Percentiles rank a stretch among this genome's conserved stretches.
phyloP scores from a whole-genome alignment of 192 early-diverging fungal genomes.

The Cetraspora pellucida region DNA sequence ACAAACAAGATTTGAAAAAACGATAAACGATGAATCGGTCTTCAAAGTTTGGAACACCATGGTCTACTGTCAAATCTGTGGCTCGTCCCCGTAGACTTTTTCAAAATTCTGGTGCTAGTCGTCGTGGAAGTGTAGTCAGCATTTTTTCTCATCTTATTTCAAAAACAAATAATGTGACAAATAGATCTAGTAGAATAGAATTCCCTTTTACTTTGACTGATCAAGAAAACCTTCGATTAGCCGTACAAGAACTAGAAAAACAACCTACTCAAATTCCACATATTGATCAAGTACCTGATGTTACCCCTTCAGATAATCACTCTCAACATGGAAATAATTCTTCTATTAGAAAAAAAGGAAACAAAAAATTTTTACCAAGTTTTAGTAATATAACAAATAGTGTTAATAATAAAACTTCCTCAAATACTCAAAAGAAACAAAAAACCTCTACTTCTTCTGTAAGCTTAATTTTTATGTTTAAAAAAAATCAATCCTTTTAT shows the following conservation, averaged over 20 bases:
- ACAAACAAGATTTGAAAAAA: no score
- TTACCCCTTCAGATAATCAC: not conserved
- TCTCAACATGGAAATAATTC: not conserved
- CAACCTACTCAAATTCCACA: not conserved
- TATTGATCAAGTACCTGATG: not conserved
- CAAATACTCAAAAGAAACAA: not conserved
- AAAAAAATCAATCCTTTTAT: slow-evolving; percentile 17
- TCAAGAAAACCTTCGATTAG: slow-evolving; percentile 21
- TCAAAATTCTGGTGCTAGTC: slow-evolving; percentile 20
- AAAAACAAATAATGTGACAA: not conserved
- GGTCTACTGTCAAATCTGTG: not conserved
- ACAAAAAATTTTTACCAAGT: slow-evolving; percentile 11
- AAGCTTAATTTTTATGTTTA: slow-evolving; percentile 34
- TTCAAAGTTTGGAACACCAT: not conserved
- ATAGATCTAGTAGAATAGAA: slow-evolving; percentile 16
- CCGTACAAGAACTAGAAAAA: not conserved
- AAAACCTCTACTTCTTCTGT: not conserved
- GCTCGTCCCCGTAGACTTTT: slow-evolving; percentile 8
- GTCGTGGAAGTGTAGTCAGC: slow-evolving; percentile 20
- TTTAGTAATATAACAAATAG: not conserved
- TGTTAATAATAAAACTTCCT: not conserved
- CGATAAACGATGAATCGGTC: not conserved
- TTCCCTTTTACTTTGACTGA: slow-evolving; percentile 21
- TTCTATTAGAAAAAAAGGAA: slow-evolving; percentile 8
- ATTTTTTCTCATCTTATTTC: not conserved